Percentiles rank a stretch among this genome's conserved stretches.
Conservation (phyloP, 768 basidiomycete genomes). For the Tricholoma flavovirens region DNA sequence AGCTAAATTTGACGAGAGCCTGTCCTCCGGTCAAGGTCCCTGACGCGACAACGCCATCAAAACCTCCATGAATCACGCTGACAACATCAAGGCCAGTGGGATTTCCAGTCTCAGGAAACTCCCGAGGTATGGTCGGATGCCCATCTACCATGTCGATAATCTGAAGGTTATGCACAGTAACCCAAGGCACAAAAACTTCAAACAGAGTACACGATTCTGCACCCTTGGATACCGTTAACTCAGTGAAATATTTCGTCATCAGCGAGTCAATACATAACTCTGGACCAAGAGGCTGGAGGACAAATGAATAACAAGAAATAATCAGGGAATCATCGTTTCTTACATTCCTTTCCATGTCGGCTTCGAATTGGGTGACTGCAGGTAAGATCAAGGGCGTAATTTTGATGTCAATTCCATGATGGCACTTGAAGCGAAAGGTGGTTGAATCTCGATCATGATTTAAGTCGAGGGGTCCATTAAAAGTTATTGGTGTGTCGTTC, state of each 20-base stretch:
- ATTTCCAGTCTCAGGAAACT: constrained; percentile 10
- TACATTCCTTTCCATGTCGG: constrained; percentile 44
- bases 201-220: constrained; percentile 24
- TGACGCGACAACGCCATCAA: constrained; percentile 18
- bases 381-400: constrained; percentile 54
- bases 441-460: constrained; percentile 24
- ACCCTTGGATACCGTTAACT: constrained; percentile 20
- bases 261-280: constrained; percentile 38
- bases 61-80: constrained; percentile 19
- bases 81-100: constrained; percentile 28
- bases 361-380: constrained; percentile 37
- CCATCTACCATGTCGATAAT: constrained; percentile 35
- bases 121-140: constrained; percentile 21
- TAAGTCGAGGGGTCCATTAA: constrained; percentile 1
- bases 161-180: constrained; percentile 41
- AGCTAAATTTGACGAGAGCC: constrained; percentile 16
- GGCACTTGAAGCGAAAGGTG: constrained; percentile 36
- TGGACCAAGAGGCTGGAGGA: constrained; percentile 25
- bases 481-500: background rate
- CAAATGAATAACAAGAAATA: background rate
- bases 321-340: constrained; percentile 11
- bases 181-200: constrained; percentile 36
- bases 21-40: constrained; percentile 15
- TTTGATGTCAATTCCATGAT: constrained; percentile 32
- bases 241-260: constrained; percentile 33